A percentile compares a stretch with the other conserved stretches of the same genome.
phyloP scores from a whole-genome alignment of 2,329 filamentous ascomycete species.

The Fusarium sp. region DNA sequence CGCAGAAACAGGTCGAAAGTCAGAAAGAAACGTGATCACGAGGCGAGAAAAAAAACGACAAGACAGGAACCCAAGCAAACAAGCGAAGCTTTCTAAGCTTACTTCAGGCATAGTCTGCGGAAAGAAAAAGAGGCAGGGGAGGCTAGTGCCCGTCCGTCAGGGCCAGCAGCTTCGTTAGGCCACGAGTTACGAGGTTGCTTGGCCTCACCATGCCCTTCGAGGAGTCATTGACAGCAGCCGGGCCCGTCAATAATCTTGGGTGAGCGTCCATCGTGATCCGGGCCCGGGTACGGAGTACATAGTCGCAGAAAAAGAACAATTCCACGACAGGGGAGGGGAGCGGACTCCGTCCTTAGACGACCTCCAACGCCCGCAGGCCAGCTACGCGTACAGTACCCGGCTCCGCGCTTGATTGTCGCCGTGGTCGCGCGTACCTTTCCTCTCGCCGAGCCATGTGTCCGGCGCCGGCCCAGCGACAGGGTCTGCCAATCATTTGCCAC shows the following conservation, averaged over 20 bases:
- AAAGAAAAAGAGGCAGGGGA: constrained; percentile 21
- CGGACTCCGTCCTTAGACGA: neutral
- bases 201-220: constrained; percentile 17
- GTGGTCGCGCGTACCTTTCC: constrained; percentile 20
- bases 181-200: constrained; percentile 4
- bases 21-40: constrained; percentile 25
- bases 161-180: constrained; percentile 15
- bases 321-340: constrained; percentile 41
- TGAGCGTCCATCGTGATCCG: constrained; percentile 23
- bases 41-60: constrained; percentile 20
- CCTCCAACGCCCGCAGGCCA: constrained; percentile 15
- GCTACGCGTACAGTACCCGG: constrained; percentile 26
- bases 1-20: neutral
- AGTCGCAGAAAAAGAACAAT: constrained; percentile 47
- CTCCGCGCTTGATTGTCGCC: neutral
- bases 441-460: constrained; percentile 42
- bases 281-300: constrained; percentile 15
- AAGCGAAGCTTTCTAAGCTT: constrained; percentile 17
- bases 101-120: constrained; percentile 17
- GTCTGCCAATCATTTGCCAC: constrained; percentile 37
- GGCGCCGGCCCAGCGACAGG: constrained; percentile 31
- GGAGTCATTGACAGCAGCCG: constrained; percentile 30
- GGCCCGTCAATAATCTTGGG: constrained; percentile 12
- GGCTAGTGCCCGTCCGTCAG: constrained; percentile 31
- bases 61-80: constrained; percentile 14